Base-by-base conservation (phyloP, 2,329 filamentous ascomycete species). In the Pseudodiploospora longispora region DNA sequence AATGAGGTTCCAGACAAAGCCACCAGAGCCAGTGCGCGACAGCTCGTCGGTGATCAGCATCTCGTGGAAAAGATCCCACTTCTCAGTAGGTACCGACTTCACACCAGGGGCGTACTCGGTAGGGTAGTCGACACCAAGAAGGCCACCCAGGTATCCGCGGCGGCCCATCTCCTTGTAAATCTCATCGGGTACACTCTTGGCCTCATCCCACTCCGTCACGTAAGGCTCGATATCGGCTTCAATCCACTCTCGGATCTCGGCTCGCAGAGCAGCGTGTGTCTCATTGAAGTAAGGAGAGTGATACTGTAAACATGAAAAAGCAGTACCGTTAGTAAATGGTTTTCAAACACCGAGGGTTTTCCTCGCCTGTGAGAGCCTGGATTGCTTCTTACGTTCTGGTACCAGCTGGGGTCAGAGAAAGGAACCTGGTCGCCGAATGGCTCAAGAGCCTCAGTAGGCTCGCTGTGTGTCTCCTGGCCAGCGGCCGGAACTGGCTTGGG, bases 41-140 rank as follows among this genome's bases (percentile, higher is more conserved):
- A 98, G 71, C 75, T 98, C 93, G 56, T 98, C 93, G 1, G 91
- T 97, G 47, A 98, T 63, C 37, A 97, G 76, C 79, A 97, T 78
- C 75, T 98, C 93, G 69, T 98, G 93, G 82, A 97, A 98, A 37
- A 95, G 79, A 70, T 98, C 93, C 91, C 91, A 98, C 63, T 93
- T 83, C 69, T 96, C 88, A 0, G 86, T 72, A 0, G 84, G 67
- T 9, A 98, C 93, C 40, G 81, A 84, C 68, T 85, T 80, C 56
- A 96, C 78, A 5, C 75, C 71, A 60, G 83, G 78, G 27, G 81
- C 82, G 60, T 91, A 83, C 54, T 95, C 70, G 47, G 75, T 78
- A 10, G 87, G 89, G 69, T 87, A 97, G 59, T 85, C 75, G 50
- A 87, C 77, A 52, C 91, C 93, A 51, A 98, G 74, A 47, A 97